Conservation (phyloP, 495 filamentous ascomycete species). For the Mycothermus thermophilus region DNA sequence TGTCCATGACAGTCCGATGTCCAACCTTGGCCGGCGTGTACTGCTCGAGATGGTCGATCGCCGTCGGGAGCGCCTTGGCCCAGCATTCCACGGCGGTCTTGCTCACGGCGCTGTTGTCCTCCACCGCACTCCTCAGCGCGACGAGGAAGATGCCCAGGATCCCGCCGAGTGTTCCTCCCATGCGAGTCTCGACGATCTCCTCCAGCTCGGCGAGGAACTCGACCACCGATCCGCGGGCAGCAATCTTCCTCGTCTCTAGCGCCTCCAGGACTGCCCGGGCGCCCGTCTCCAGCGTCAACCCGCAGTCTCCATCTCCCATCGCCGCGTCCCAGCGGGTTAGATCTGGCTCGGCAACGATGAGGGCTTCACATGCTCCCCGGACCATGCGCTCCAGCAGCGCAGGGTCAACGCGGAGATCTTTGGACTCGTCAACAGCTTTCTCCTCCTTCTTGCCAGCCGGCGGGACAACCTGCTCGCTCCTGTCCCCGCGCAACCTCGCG, state of each 20-base stretch:
- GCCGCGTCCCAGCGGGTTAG: constrained; percentile 48
- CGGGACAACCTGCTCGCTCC: constrained; percentile 32
- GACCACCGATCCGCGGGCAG: constrained; percentile 34
- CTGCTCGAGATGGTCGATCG: constrained; percentile 30
- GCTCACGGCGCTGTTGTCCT: constrained; percentile 24
- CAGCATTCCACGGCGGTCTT: constrained; percentile 20
- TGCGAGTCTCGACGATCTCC: constrained; percentile 42
- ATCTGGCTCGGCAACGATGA: constrained; percentile 41
- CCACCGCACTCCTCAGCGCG: constrained; percentile 35
- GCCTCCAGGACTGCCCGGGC: constrained; percentile 29
- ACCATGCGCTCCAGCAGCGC: constrained; percentile 35
- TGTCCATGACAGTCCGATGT: constrained; percentile 43
- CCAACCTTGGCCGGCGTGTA: constrained; percentile 37
- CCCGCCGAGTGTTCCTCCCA: constrained; percentile 47
- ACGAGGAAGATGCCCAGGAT: constrained; percentile 48
- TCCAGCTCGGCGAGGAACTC: constrained; percentile 38
- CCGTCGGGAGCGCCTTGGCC: constrained; percentile 23
- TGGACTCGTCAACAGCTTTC: constrained; percentile 21
- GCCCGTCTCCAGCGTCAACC: constrained; percentile 42
- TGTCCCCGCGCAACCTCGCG: too few relatives aligned
- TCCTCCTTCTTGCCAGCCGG: constrained; percentile 20
- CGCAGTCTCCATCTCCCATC: constrained; percentile 55
- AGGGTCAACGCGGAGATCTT: constrained; percentile 32
- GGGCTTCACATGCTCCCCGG: constrained; percentile 34
- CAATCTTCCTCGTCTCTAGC: constrained; percentile 18